Evolutionary conservation across 371 early-diverging fungal species (phyloP).

Genomic region (Fennellomyces sp.): DNA sequence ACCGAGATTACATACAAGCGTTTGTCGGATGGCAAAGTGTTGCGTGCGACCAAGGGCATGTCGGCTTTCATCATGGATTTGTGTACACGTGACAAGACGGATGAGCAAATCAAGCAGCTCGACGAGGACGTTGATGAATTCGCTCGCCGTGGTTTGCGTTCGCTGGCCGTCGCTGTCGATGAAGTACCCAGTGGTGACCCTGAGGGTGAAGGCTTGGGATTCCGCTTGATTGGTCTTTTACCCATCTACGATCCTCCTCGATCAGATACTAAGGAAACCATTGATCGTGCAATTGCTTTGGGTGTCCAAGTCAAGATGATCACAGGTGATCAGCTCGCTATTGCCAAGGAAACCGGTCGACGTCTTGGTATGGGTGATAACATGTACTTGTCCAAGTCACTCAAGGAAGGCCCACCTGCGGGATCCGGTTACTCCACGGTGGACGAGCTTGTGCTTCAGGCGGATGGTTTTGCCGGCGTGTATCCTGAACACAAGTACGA

Average conservation of each 20-base stretch:
- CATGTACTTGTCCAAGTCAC: slow-evolving; percentile 77
- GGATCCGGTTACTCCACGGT: slow-evolving; percentile 74
- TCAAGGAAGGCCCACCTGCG: slow-evolving; percentile 73
- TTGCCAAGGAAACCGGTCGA: slow-evolving; percentile 88
- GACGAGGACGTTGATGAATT: slow-evolving; percentile 78
- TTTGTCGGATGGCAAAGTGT: slow-evolving; percentile 61
- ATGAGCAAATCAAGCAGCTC: slow-evolving; percentile 57
- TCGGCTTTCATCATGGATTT: slow-evolving; percentile 74
- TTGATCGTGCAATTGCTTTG: slow-evolving; percentile 81
- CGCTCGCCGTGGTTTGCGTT: slow-evolving; percentile 85
- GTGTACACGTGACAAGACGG: slow-evolving; percentile 70
- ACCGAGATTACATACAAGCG: slow-evolving; percentile 79
- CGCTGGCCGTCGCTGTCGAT: slow-evolving; percentile 78
- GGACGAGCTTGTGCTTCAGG: slow-evolving; percentile 80
- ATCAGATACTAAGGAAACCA: slow-evolving; percentile 83
- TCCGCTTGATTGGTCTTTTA: slow-evolving; percentile 68
- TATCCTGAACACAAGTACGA: slow-evolving; percentile 95
- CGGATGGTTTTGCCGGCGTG: slow-evolving; percentile 91
- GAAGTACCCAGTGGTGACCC: slow-evolving; percentile 55
- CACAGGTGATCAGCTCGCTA: slow-evolving; percentile 94
- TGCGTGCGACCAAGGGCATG: slow-evolving; percentile 79
- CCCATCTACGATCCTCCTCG: slow-evolving; percentile 92
- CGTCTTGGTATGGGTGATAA: slow-evolving; percentile 76
- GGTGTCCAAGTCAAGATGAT: slow-evolving; percentile 96
- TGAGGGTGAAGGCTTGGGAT: slow-evolving; percentile 55